A percentile compares a stretch with the other conserved stretches of the same genome.
phyloP scores from a whole-genome alignment of 1,139 yeast species.

The Scheffersomyces titani region DNA sequence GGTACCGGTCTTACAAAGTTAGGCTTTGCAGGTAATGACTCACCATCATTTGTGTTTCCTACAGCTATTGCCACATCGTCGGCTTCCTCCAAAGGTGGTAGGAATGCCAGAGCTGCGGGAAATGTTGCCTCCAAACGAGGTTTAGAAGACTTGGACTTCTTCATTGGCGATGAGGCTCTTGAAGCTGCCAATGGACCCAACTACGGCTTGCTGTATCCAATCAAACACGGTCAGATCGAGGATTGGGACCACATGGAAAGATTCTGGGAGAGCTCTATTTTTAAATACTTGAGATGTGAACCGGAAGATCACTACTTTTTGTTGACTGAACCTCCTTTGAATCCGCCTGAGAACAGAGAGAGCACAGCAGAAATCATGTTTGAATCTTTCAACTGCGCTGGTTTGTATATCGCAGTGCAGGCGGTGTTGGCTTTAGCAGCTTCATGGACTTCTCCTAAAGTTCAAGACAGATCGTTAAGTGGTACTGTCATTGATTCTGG shows the following conservation, averaged over 20 bases:
- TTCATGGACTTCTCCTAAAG: conserved; percentile 97
- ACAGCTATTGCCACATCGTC: conserved; percentile 91
- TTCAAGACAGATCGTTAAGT: conserved; percentile 89
- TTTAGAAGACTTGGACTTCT: conserved; percentile 92
- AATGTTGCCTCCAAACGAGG: conserved; percentile 74
- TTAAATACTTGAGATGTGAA: conserved; percentile 93
- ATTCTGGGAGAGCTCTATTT: conserved; percentile 96
- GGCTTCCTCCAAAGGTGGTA: conserved; percentile 35
- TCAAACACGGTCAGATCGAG: conserved; percentile 96
- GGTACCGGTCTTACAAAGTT: conserved; percentile 98
- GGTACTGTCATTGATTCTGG: conserved; percentile 99
- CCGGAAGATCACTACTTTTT: conserved; percentile 98
- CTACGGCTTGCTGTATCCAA: conserved; percentile 87
- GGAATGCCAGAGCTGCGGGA: conserved; percentile 15
- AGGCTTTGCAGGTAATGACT: conserved; percentile 98
- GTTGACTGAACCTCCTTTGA: conserved; percentile 96
- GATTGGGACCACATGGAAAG: conserved; percentile 99
- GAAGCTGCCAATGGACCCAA: conserved; percentile 88
- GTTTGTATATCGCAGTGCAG: conserved; percentile 96
- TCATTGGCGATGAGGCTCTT: conserved; percentile 93
- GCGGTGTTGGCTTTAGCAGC: conserved; percentile 98
- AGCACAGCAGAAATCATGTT: conserved; percentile 98
- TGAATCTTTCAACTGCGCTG: conserved; percentile 98
- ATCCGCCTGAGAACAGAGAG: conserved; percentile 98
- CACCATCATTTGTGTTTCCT: conserved; percentile 96